These are phyloP conservation scores for Phellopilus nigrolimitatus DNA, from an alignment of 1,284 basidiomycete species.

Conservation along the genomic window DNA sequence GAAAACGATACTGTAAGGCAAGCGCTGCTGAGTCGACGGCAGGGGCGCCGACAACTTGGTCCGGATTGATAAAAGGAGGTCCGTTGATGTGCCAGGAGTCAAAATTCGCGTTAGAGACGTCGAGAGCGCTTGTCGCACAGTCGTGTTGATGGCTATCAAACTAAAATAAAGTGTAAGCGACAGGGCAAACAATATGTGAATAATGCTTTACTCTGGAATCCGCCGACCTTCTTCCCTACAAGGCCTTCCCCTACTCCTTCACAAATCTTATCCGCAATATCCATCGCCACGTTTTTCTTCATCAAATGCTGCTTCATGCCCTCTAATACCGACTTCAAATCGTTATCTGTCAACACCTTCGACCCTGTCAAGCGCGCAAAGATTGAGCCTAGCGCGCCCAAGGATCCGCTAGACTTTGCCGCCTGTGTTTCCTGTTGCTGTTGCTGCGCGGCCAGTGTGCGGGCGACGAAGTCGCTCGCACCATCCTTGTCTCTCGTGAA, in stretches of 20 bases:
- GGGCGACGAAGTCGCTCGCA: constrained; percentile 52
- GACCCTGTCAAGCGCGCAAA: constrained; percentile 83
- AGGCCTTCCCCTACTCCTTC: constrained; percentile 87
- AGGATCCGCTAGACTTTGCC: constrained; percentile 35
- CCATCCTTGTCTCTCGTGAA: constrained; percentile 43
- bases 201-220: constrained; percentile 68
- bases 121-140: constrained; percentile 82
- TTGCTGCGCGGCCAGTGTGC: constrained; percentile 44
- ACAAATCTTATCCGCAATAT: constrained; percentile 92
- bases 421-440: constrained; percentile 29
- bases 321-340: constrained; percentile 84
- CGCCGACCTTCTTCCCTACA: constrained; percentile 85
- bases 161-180: constrained; percentile 19
- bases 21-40: constrained; percentile 65
- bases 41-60: constrained; percentile 68
- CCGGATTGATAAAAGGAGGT: constrained; percentile 80
- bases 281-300: constrained; percentile 97
- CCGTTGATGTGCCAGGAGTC: constrained; percentile 95
- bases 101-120: constrained; percentile 89
- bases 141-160: constrained; percentile 68
- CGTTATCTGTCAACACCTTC: constrained; percentile 78
- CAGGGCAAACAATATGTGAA: constrained; percentile 7
- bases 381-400: constrained; percentile 66
- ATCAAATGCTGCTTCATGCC: constrained; percentile 98
- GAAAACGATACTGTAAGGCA: constrained; percentile 93